These are phyloP conservation scores for Cyberlindnera suaveolens DNA, from an alignment of 805 yeast genomes.

Conservation along the genomic window DNA sequence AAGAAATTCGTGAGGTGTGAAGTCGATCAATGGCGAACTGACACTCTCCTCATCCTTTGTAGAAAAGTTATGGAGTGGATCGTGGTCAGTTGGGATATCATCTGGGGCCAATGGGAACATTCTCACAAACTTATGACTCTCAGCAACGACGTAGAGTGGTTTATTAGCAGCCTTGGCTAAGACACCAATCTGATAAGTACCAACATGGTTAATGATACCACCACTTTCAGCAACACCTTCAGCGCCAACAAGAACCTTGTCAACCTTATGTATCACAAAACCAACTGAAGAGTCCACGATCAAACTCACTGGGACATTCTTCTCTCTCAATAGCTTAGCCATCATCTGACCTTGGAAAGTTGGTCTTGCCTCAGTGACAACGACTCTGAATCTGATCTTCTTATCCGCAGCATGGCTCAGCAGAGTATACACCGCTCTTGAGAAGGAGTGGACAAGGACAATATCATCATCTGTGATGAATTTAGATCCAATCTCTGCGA, in stretches of 20 bases:
- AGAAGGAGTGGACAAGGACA: constrained; percentile 82
- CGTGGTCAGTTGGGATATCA: constrained; percentile 65
- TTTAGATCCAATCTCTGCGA: constrained; percentile 82
- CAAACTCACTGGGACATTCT: constrained; percentile 80
- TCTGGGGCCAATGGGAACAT: constrained; percentile 91
- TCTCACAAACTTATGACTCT: constrained; percentile 92
- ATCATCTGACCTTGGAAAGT: constrained; percentile 66
- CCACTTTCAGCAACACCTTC: constrained; percentile 99
- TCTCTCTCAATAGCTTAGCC: constrained; percentile 59
- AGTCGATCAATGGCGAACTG: constrained; percentile 65
- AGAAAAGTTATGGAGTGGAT: constrained; percentile 38
- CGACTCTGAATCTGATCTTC: constrained; percentile 78
- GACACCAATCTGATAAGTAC: constrained; percentile 92
- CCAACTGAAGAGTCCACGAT: constrained; percentile 95
- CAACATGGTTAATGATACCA: constrained; percentile 92
- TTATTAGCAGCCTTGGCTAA: constrained; percentile 85
- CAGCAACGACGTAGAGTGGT: constrained; percentile 92
- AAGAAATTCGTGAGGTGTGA: constrained; percentile 91
- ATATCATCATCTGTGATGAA: constrained; percentile 92
- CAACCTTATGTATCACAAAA: constrained; percentile 81
- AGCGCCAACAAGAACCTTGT: constrained; percentile 94
- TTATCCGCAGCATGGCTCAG: constrained; percentile 72
- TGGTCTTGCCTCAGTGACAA: constrained; percentile 91
- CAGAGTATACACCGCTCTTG: constrained; percentile 82
- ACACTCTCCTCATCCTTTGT: constrained; percentile 30